Conservation (phyloP, 352 stramenopile species). For the Thalassiosira mediterranea region DNA sequence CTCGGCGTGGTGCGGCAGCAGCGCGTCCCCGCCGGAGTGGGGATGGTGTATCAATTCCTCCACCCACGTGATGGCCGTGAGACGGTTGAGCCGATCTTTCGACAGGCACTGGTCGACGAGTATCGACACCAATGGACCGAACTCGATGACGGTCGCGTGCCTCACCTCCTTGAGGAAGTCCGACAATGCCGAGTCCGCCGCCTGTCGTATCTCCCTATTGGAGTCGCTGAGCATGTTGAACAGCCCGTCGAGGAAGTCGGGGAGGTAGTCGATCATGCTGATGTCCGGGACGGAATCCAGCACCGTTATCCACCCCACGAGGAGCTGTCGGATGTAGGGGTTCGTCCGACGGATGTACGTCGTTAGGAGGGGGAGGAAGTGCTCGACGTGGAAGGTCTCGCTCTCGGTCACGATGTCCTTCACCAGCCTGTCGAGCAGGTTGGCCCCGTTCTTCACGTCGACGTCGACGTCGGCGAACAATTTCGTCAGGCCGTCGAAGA, state of each 20-base stretch:
- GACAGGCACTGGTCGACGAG: slow-evolving; percentile 96
- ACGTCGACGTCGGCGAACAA: slow-evolving; percentile 99
- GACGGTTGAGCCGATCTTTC: slow-evolving; percentile 95
- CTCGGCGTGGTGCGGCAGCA: slow-evolving; percentile 95
- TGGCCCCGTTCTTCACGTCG: slow-evolving; percentile 97
- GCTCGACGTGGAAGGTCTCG: slow-evolving; percentile 96
- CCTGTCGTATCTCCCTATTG: slow-evolving; percentile 97
- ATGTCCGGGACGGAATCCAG: slow-evolving; percentile 98
- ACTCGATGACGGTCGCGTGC: slow-evolving; percentile 94
- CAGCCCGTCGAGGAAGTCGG: slow-evolving; percentile 97
- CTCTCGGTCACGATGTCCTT: slow-evolving; percentile 99
- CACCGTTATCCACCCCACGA: slow-evolving; percentile 98
- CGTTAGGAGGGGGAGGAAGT: slow-evolving; percentile 98
- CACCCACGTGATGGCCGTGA: slow-evolving; percentile 98
- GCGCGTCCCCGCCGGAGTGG: slow-evolving; percentile 89
- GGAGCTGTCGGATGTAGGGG: slow-evolving; percentile 98
- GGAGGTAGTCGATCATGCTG: slow-evolving; percentile 98
- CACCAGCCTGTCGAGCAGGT: slow-evolving; percentile 89
- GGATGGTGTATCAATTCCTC: slow-evolving; percentile 95
- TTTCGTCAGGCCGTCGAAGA: slow-evolving; percentile 97
- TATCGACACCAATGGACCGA: slow-evolving; percentile 97
- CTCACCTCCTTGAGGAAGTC: slow-evolving; percentile 97
- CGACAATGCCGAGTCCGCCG: slow-evolving; percentile 91
- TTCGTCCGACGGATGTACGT: slow-evolving; percentile 99
- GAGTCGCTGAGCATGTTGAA: slow-evolving; percentile 99